Conservation (phyloP, 2,329 filamentous ascomycete species). For the Emericellopsis cladophorae region DNA sequence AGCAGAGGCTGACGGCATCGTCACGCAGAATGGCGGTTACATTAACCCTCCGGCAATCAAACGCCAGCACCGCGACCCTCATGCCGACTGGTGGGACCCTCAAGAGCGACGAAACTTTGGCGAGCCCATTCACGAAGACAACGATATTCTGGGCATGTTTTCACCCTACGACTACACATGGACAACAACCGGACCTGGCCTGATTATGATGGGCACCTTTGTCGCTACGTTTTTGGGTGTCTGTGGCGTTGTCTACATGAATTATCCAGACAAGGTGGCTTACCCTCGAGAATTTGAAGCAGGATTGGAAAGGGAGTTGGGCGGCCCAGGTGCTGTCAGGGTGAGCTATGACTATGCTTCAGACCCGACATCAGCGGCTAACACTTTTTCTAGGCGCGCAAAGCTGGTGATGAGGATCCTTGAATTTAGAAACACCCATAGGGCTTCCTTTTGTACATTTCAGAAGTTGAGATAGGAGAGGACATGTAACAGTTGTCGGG, state of each 20-base stretch:
- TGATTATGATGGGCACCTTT: constrained; percentile 57
- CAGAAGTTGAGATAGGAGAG: neutral
- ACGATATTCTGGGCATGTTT: constrained; percentile 86
- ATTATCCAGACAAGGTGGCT: constrained; percentile 61
- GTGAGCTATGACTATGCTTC: constrained; percentile 34
- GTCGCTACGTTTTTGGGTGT: constrained; percentile 49
- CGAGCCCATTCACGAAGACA: constrained; percentile 92
- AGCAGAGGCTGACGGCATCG: constrained; percentile 9
- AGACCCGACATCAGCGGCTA: neutral
- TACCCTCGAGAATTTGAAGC: constrained; percentile 60
- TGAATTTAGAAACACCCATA: constrained; percentile 12
- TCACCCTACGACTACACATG: constrained; percentile 83
- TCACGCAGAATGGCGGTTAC: constrained; percentile 68
- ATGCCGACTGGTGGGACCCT: constrained; percentile 93
- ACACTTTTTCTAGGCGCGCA: constrained; percentile 30
- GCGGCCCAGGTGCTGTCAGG: constrained; percentile 52
- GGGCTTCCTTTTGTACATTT: constrained; percentile 22
- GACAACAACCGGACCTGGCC: constrained; percentile 55
- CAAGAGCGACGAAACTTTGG: constrained; percentile 96
- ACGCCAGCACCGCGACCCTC: constrained; percentile 83
- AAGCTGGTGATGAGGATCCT: constrained; percentile 40
- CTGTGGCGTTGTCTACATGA: constrained; percentile 52
- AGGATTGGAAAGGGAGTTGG: constrained; percentile 63
- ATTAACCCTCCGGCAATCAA: constrained; percentile 70
- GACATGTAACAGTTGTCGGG: too few relatives aligned